Evolutionary conservation across 306 rosid genomes (phyloP), one percentile per base, ranked within the genome.

Genomic region (Citrullus mucosospermus): DNA sequence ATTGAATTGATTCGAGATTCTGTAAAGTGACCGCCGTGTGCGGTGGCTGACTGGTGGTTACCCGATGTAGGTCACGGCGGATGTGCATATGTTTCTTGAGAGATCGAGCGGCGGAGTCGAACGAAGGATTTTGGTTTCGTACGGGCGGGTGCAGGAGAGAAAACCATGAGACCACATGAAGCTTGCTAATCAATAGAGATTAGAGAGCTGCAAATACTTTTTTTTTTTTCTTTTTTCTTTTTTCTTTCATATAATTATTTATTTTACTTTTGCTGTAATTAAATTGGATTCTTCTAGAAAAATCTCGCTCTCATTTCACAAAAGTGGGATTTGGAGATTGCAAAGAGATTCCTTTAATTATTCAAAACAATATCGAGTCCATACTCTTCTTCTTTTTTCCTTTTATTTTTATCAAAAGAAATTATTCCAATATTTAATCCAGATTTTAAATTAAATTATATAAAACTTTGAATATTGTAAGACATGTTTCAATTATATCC

Each of bases 41-140:
- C 30, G 61, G 43, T 17, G 44, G 13, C 48, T 74, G 15, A 50
- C 28, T 43, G 34, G 9, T 13, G 17, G 30, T 38, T 3, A 32
- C 22, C 2, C 61, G 32, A 63, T 17, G n/a, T 84, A 87, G 90
- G 90, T 78, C 61, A 59, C 8, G 87, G 90, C 17, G 50, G 78
- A 0, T 87, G 90, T 75, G 76, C 15, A 32, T 82, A 43, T 65
- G 18, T 67, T 48, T 78, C 68, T 44, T 85, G 32, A 75, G 9
- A 57, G 50, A 41, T 68, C n/a, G 80, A 30, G 30, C 16, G 36
- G 44, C 6, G 13, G 77, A 14, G 18, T 59, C 22, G 25, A 20
- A 0, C 4, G 43, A 50, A 5, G 76, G n/a, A 16, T 12, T 46
- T 72, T 13, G 20, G 13, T 13, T 70, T 3, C 39, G n/a, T 46